phyloP scores from a whole-genome alignment of 768 basidiomycete species.

The Cystofilobasidium macerans region DNA sequence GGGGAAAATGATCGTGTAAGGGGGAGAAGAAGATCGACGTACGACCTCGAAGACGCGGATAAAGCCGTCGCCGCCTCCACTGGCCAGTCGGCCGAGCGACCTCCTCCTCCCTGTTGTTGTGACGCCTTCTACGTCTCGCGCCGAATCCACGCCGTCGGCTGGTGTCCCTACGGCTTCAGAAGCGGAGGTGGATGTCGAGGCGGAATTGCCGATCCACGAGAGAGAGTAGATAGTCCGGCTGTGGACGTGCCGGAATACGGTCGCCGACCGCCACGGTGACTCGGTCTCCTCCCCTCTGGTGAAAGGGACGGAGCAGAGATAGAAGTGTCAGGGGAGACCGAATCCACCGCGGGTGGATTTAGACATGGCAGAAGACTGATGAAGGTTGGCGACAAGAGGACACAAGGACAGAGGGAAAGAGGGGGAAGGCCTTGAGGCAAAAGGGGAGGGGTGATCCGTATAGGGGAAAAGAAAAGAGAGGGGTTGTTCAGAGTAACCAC shows the following conservation, averaged over 20 bases:
- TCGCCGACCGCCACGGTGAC: constrained; percentile 14
- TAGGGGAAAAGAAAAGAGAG: no score
- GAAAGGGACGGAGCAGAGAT: neutral
- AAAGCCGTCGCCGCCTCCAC: constrained; percentile 71
- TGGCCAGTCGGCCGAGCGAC: constrained; percentile 68
- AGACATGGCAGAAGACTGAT: no score
- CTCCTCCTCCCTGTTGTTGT: no score
- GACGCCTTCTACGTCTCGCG: no score
- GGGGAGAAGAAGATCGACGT: neutral
- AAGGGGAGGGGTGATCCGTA: no score
- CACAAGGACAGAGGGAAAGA: no score
- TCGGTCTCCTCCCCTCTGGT: constrained; percentile 2
- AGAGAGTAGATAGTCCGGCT: constrained; percentile 64
- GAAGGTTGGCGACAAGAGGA: no score
- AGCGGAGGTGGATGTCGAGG: no score
- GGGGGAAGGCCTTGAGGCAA: neutral
- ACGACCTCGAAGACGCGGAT: constrained; percentile 68
- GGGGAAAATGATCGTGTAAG: constrained; percentile 28
- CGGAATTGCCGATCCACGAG: constrained; percentile 57
- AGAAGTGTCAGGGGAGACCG: no score
- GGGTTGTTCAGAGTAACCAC: no score
- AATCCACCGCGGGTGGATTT: no score
- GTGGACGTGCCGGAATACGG: constrained; percentile 2
- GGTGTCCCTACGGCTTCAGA: constrained; percentile 22
- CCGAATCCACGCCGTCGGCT: constrained; percentile 28